phyloP scores from a whole-genome alignment of 805 yeast species.

The Monosporozyma yasuniensis region DNA sequence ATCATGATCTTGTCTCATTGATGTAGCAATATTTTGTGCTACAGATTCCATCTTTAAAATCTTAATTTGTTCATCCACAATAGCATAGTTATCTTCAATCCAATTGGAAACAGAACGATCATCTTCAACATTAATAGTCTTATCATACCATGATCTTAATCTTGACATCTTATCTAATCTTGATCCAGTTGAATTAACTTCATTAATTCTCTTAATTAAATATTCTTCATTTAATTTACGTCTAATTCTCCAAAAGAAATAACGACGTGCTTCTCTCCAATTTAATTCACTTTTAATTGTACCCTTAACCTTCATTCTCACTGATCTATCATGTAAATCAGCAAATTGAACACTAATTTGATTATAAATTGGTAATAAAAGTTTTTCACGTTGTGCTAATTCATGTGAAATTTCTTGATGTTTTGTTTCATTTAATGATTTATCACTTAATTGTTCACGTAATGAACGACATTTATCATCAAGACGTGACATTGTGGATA shows the following conservation, averaged over 20 bases:
- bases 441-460: constrained; percentile 49
- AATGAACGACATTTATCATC: constrained; percentile 67
- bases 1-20: constrained; percentile 47
- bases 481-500: constrained; percentile 85
- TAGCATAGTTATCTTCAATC: constrained; percentile 70
- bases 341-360: constrained; percentile 95
- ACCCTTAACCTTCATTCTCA: constrained; percentile 95
- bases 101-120: constrained; percentile 75
- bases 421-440: constrained; percentile 52
- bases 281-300: constrained; percentile 76
- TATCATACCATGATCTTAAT: constrained; percentile 79
- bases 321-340: constrained; percentile 94
- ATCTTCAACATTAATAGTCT: constrained; percentile 54
- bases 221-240: constrained; percentile 92
- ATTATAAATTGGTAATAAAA: constrained; percentile 75
- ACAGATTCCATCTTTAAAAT: constrained; percentile 58
- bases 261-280: constrained; percentile 85
- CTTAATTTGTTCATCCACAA: constrained; percentile 51
- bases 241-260: constrained; percentile 98
- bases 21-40: constrained; percentile 53
- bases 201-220: constrained; percentile 63
- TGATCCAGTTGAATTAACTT: constrained; percentile 47
- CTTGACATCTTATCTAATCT: constrained; percentile 81
- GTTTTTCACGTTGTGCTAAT: constrained; percentile 69
- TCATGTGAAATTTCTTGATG: constrained; percentile 55